Base-by-base conservation (phyloP, 2,329 filamentous ascomycete species). In the Aspergillus sp. region DNA sequence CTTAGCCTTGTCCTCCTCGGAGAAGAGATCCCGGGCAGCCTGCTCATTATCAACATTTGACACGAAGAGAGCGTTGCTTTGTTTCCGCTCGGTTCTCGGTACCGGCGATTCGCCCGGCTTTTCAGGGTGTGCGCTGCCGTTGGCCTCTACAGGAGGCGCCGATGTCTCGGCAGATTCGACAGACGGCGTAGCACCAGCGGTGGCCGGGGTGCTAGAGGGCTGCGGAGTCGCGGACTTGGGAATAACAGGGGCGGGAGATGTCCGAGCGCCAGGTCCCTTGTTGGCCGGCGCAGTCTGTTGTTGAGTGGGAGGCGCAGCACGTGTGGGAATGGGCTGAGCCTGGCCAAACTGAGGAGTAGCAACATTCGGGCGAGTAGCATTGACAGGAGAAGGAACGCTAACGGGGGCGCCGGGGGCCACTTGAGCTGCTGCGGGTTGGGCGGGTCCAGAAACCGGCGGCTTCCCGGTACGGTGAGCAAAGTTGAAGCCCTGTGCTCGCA, bases 401-500 rank as follows among this genome's bases (percentile, higher is more conserved):
- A 71, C 68, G 45, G 74, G 72, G 41, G 74, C 69, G 53, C 66
- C 67, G 19, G 71, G 43, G 34, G 66, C 51, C n/a, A 64, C 59
- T 30, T 65, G 61, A 41, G 66, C 65, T 46, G 66, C 65, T 46
- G 70, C 65, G 41, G 72, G 48, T 54, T 71, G 71, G 54, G 57
- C 46, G 50, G 61, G 48, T 67, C 65, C 67, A 54, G 70, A 69
- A 49, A 67, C 62, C 57, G 78, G 77, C 83, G 91, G 88, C 83
- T 98, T 98, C 60, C 91, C 89, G 66, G 91, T 92, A 70, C 95
- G 90, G 77, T 99, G 95, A 25, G 95, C 93, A 77, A 99, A 99
- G 84, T 99, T 99, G 86, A 99, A 99, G 47, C 95, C 95, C 74
- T 99, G 95, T 23, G 95, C 95, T 66, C 93, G 89, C 95, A 99